Percentiles rank a stretch among this genome's conserved stretches.
These are phyloP conservation scores for Backusella parvicylindrica DNA, from an alignment of 192 early-diverging fungal genomes.

Conservation along the genomic window DNA sequence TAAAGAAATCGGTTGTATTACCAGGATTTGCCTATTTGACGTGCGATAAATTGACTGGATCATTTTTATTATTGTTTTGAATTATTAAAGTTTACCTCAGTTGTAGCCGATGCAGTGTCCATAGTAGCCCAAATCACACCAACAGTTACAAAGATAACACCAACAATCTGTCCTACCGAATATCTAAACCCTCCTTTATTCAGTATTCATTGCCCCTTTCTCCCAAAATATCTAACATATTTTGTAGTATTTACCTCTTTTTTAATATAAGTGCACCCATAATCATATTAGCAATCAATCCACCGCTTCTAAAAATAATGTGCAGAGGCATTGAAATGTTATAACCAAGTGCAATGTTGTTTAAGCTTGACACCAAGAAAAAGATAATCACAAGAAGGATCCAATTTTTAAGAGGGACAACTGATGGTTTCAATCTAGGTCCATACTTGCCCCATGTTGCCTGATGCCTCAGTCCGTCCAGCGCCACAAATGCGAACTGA, in stretches of 20 bases:
- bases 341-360: constrained; percentile 80
- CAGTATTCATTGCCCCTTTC: no score
- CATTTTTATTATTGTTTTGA: not conserved
- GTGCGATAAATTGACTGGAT: not conserved
- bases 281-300: constrained; percentile 81
- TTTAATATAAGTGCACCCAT: constrained; percentile 62
- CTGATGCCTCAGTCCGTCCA: constrained; percentile 61
- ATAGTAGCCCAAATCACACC: constrained; percentile 75
- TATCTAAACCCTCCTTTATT: constrained; percentile 23
- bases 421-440: constrained; percentile 40
- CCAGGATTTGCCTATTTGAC: not conserved
- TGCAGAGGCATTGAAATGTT: constrained; percentile 85
- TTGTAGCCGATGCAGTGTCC: constrained; percentile 15
- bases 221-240: no score
- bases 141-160: constrained; percentile 73
- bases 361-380: constrained; percentile 74
- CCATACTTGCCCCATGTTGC: constrained; percentile 43
- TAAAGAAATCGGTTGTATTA: constrained; percentile 17
- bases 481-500: constrained; percentile 78
- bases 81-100: not conserved
- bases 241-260: constrained; percentile 47
- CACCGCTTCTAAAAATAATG: constrained; percentile 86
- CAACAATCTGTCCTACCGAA: constrained; percentile 46
- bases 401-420: constrained; percentile 74
- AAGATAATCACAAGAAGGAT: constrained; percentile 73